Conservation (phyloP, 768 basidiomycete genomes). For the Naematelia encephala region DNA sequence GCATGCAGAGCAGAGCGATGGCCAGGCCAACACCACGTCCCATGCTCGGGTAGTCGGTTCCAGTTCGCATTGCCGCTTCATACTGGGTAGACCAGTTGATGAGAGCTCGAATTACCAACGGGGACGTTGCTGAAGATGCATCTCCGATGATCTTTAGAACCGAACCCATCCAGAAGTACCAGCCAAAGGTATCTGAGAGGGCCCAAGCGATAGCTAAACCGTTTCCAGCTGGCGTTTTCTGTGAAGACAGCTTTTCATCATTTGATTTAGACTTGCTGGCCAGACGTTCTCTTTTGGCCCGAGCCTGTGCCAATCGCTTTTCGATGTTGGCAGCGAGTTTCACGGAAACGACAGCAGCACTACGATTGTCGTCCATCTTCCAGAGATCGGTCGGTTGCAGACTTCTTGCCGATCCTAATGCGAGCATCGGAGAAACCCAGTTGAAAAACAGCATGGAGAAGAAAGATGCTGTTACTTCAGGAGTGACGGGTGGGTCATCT, state of each 20-base stretch:
- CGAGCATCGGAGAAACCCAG: conserved; percentile 72
- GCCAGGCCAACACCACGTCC: conserved; percentile 71
- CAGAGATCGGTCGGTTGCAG: conserved; percentile 77
- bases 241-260: too few relatives aligned
- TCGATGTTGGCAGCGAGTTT: conserved; percentile 66
- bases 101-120: conserved; percentile 38
- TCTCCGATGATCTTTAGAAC: conserved; percentile 52
- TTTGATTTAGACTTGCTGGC: conserved; percentile 63
- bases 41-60: conserved; percentile 51
- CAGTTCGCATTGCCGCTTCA: conserved; percentile 20
- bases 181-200: conserved; percentile 44
- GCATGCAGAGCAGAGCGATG: conserved; percentile 66
- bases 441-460: conserved; percentile 63
- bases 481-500: conserved; percentile 54
- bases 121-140: conserved; percentile 51
- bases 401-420: conserved; percentile 72
- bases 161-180: conserved; percentile 52
- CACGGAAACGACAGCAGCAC: conserved; percentile 62
- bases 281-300: conserved; percentile 68
- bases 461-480: conserved; percentile 65
- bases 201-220: conserved; percentile 40
- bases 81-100: conserved; percentile 41
- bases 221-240: background rate
- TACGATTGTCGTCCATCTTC: conserved; percentile 65
- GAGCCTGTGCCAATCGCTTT: conserved; percentile 58